These are phyloP conservation scores for Trichomonas tenax DNA, from an alignment of 208 protist species.

Conservation along the genomic window DNA sequence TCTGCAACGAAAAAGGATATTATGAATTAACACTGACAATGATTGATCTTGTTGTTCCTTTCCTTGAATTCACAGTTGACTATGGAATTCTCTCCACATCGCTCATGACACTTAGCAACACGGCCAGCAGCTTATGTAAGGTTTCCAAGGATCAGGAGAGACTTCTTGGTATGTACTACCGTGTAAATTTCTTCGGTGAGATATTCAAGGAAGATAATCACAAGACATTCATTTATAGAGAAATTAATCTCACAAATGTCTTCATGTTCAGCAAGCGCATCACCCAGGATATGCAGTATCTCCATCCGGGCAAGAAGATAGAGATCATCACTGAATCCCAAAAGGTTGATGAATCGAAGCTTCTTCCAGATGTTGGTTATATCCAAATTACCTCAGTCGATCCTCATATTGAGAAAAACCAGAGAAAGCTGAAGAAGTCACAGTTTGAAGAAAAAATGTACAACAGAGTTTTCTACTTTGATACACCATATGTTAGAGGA, in stretches of 20 bases:
- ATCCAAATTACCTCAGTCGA: conserved; percentile 8
- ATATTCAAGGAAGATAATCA: background rate
- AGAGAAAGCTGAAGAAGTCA: background rate
- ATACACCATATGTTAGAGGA: background rate
- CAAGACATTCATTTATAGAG: background rate
- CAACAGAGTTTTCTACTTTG: background rate
- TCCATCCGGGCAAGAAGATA: background rate
- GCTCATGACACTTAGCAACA: background rate
- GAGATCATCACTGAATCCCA: background rate
- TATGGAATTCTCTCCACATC: background rate
- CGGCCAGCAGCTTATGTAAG: background rate
- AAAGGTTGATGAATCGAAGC: background rate
- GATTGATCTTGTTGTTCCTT: background rate
- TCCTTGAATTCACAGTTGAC: background rate
- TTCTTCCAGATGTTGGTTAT: background rate
- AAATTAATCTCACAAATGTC: background rate
- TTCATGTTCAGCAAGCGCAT: background rate
- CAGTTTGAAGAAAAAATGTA: background rate
- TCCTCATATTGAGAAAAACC: background rate
- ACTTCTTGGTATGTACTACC: background rate
- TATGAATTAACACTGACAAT: background rate
- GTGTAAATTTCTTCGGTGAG: background rate
- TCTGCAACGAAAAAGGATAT: background rate
- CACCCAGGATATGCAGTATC: background rate
- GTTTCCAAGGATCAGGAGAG: background rate